These are phyloP conservation scores for Hyparrhenia diplandra DNA, from an alignment of 176 grass and related monocot genomes.

Conservation along the genomic window DNA sequence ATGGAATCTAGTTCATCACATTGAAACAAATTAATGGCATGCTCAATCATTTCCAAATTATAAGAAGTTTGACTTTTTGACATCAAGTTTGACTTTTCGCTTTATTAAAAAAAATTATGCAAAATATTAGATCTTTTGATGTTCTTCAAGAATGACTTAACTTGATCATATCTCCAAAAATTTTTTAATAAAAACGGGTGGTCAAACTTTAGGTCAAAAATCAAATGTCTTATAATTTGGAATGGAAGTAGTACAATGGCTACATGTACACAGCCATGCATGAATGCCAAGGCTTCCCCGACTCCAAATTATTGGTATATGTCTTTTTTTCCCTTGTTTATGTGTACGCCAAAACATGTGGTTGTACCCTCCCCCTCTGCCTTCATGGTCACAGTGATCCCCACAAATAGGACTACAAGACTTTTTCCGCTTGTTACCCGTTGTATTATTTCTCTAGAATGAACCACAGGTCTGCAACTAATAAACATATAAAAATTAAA, in stretches of 20 bases:
- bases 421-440: not conserved
- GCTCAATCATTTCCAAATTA: conserved; percentile 15
- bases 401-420: not conserved
- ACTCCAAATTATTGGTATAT: conserved; percentile 15
- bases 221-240: too few species aligned
- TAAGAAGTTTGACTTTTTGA: too few species aligned
- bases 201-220: too few species aligned
- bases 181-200: too few species aligned
- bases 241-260: too few species aligned
- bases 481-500: not conserved
- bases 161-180: too few species aligned
- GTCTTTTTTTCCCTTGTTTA: conserved; percentile 12
- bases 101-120: too few species aligned
- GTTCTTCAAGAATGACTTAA: too few species aligned
- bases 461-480: not conserved
- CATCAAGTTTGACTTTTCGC: too few species aligned
- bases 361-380: not conserved
- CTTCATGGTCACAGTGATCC: not conserved
- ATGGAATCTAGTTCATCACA: not conserved
- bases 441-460: not conserved
- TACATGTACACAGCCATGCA: not conserved
- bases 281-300: not conserved
- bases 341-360: conserved; percentile 1
- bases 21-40: not conserved
- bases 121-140: too few species aligned